Conservation (phyloP, 1,284 basidiomycete genomes). For the Ustilago xerochloae region DNA sequence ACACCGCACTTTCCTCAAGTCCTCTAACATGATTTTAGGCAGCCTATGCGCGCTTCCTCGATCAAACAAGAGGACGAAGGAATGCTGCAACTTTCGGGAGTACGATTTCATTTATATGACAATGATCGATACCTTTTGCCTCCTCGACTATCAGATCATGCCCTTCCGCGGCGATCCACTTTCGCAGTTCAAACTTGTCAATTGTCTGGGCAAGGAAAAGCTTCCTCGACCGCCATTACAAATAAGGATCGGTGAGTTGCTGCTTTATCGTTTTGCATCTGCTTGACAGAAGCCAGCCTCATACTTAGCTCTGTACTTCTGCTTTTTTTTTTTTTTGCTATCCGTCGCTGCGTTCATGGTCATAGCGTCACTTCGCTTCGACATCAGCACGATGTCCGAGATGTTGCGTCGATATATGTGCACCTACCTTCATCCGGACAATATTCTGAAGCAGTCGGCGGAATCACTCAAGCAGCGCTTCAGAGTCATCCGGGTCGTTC, state of each 20-base stretch:
- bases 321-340: too few relatives aligned
- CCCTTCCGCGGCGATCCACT: constrained; percentile 14
- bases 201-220: constrained; percentile 20
- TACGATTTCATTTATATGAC: not conserved
- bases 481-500: constrained; percentile 22
- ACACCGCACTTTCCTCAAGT: constrained; percentile 8
- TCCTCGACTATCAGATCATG: constrained; percentile 32
- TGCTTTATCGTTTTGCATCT: not conserved
- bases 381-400: constrained; percentile 29
- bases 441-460: constrained; percentile 13
- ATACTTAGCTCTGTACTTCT: not conserved
- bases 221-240: constrained; percentile 18
- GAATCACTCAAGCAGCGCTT: constrained; percentile 17
- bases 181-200: constrained; percentile 29
- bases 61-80: not conserved
- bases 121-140: constrained; percentile 28
- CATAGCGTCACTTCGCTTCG: constrained; percentile 17
- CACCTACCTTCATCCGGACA: constrained; percentile 19
- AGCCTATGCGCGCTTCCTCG: not conserved
- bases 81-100: not conserved
- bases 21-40: constrained; percentile 2
- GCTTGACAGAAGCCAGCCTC: not conserved
- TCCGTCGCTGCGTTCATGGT: too few relatives aligned
- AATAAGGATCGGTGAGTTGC: constrained; percentile 8
- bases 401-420: constrained; percentile 29